Evolutionary conservation across 1,139 yeast genomes (phyloP), one percentile per base, ranked within the genome.

Genomic region (Magnusiomyces paraingens): DNA sequence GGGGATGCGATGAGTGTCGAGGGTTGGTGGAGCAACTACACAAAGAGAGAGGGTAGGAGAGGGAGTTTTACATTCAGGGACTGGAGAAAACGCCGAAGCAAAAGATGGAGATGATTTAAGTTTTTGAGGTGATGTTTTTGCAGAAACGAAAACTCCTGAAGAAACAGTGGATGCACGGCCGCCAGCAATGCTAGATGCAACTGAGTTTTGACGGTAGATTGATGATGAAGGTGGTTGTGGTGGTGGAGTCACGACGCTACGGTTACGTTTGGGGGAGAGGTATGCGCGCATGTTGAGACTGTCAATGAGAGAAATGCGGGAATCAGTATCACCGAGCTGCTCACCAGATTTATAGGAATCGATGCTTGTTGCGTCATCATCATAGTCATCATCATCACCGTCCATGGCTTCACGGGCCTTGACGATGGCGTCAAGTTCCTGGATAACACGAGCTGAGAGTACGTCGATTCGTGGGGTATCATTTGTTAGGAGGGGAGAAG

Each of bases 361-460:
- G 11, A 22, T 21, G 32, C 46, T 42, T 3, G 46, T 42, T 6
- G 18, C 26, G 26, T 12, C 26, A 4, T 41, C 44, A 3, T 18
- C 26, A 14, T 42, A 29, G n/a, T 18, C 46, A 2, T 42, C 46
- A 18, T 21, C 21, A 10, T 32, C 36, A 10, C 36, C 36, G 8
- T 32, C 17, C 4, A 4, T 8, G 40, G 17, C 3, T 11, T 36
- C 40, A 4, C 17, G 40, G 12, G n/a, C 40, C 40, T 36, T 36
- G 40, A 66, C 51, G 26, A 64, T 60, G n/a, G 57, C 52, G 41
- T 76, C 78, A 20, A 87, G 79, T 66, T 89, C 95, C 61, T 85
- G 88, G 44, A 87, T 78, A 1, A 88, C 84, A 60, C 94, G 73
- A 2, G 94, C 93, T 66, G 94, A 84, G 55, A 89, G 71, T 14